Base-by-base conservation (phyloP, 2,329 filamentous ascomycete species). In the Pseudogymnoascus sp. region DNA sequence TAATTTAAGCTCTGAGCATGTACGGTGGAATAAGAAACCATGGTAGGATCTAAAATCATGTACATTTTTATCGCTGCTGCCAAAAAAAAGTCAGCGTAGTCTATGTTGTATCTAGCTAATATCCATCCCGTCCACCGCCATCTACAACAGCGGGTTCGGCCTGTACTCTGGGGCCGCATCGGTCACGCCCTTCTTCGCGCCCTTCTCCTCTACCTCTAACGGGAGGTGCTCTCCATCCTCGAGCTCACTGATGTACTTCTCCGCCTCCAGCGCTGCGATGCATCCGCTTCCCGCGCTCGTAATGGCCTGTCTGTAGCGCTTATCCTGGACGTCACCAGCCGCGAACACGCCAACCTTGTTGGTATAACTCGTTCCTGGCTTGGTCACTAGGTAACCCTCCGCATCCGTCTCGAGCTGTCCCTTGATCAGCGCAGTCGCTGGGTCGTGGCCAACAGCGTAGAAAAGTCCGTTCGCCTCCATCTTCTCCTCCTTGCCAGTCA, bases 311-410 rank as follows among this genome's bases (percentile, higher is more conserved):
- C 95, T 86, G 77, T 99, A 99, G 74, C 88, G 87, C 88, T 97
- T 99, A 76, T 99, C 96, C 81, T 99, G 95, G 8, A 99, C 96
- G 75, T 99, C 95, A 67, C 95, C 95, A 8, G 93, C 95, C 38
- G 95, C 95, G 74, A 97, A 99, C 18, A 99, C 91, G 75, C 95
- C 95, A 74, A 91, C 86, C 5, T 97, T 77, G 77, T 86, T 96
- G 59, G 95, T 99, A 73, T 89, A 82, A 64, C 91, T 91, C 53
- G 91, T 93, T 63, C 95, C 96, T 3, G 95, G 89, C 76, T 89
- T 85, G 63, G 95, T 99, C 70, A 92, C 76, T 65, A 99, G 86
- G 78, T 99, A 99, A 21, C 91, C 92, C 67, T 99, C 93, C 67
- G 85, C 84, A 73, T 99, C 96, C 72, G 89, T 90, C 66, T 95